These are phyloP conservation scores for Penicillium dipodomyicola DNA, from an alignment of 495 filamentous ascomycete species.

Conservation along the genomic window DNA sequence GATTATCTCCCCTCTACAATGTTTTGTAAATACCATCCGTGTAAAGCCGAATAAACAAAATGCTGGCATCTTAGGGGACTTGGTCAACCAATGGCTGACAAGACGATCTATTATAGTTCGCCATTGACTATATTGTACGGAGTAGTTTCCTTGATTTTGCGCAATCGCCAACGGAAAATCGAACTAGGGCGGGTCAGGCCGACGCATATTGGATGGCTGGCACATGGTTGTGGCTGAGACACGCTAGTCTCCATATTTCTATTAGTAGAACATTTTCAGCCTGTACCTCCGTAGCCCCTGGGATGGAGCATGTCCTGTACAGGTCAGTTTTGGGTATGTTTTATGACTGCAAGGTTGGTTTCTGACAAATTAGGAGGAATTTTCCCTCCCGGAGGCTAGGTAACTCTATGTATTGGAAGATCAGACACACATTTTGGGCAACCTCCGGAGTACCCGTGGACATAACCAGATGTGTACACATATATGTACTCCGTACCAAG, in stretches of 20 bases:
- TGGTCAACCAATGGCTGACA: background rate
- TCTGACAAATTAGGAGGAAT: background rate
- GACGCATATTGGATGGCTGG: constrained; percentile 12
- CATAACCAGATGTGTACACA: background rate
- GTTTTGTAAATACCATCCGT: background rate
- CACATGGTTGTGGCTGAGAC: constrained; percentile 38
- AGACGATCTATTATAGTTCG: constrained; percentile 3
- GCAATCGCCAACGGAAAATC: constrained; percentile 1
- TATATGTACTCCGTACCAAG: background rate
- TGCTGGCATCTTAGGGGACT: background rate
- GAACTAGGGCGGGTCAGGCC: constrained; percentile 7
- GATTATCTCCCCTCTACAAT: constrained; percentile 9
- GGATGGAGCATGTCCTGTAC: background rate
- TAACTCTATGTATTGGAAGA: background rate
- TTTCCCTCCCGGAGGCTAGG: background rate
- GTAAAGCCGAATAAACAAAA: background rate
- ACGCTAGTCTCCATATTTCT: constrained; percentile 32
- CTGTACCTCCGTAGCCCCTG: constrained; percentile 12
- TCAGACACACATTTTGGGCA: background rate
- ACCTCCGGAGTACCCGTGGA: too few relatives aligned
- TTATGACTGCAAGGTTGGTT: background rate
- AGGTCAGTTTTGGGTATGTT: background rate
- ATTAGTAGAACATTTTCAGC: constrained; percentile 27
- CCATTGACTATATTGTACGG: background rate
- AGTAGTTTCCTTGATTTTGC: constrained; percentile 13